Conservation (phyloP, 768 basidiomycete genomes). For the Lyophyllum semitale region DNA sequence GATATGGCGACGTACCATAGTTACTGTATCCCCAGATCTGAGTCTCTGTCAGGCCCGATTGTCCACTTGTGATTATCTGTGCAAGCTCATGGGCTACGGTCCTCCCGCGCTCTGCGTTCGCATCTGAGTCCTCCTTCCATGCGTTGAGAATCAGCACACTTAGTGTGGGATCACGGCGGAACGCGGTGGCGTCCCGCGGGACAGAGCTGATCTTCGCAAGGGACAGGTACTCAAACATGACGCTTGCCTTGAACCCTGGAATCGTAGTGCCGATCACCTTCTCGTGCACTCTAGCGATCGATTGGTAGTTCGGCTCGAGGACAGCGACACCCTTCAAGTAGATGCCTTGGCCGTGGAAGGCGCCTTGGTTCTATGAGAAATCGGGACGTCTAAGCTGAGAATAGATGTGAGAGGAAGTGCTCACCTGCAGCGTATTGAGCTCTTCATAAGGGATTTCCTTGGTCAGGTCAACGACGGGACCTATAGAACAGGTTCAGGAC, state of each 20-base stretch:
- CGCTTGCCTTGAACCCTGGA: constrained; percentile 19
- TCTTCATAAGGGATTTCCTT: constrained; percentile 49
- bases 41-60: constrained; percentile 25
- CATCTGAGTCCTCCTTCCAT: constrained; percentile 36
- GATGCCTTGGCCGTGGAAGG: constrained; percentile 35
- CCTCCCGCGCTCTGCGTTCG: constrained; percentile 30
- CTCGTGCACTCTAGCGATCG: constrained; percentile 29
- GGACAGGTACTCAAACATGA: constrained; percentile 46
- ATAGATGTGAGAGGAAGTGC: neutral
- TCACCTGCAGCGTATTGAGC: constrained; percentile 43
- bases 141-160: constrained; percentile 34
- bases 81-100: constrained; percentile 29
- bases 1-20: constrained; percentile 35
- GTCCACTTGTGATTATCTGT: constrained; percentile 28
- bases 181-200: constrained; percentile 37
- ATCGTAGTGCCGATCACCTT: constrained; percentile 25
- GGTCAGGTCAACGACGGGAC: constrained; percentile 40
- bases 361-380: constrained; percentile 34
- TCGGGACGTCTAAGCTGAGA: neutral
- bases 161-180: constrained; percentile 35
- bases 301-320: constrained; percentile 24
- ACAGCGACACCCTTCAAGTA: constrained; percentile 47
- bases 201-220: constrained; percentile 38
- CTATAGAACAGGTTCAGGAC: constrained; percentile 25
- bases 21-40: constrained; percentile 44